Evolutionary conservation across 768 basidiomycete genomes (phyloP), one percentile per base, ranked within the genome.

Genomic region (Lactifluus piperatus): DNA sequence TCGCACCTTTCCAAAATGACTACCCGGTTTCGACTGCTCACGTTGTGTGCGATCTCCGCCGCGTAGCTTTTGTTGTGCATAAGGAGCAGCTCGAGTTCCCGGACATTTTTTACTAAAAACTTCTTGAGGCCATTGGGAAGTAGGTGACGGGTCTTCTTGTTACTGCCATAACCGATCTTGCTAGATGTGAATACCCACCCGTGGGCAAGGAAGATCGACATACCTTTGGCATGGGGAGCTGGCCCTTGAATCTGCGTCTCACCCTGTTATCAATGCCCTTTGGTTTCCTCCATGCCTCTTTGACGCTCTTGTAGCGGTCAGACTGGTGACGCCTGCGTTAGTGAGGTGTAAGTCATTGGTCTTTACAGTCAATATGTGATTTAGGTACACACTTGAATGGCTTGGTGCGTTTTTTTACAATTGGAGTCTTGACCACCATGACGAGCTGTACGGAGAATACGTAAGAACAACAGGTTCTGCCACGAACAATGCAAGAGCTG

Each of bases 221-320:
- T 67, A 93, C 93, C 82, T 93, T 94, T 71, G 94, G 94, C 95
- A 98, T 97, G 65, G 93, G 81, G 58, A 83, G 81, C 74, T 95
- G 93, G 56, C 95, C 95, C 81, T 93, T 97, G 81, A 92, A 93
- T 70, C 90, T 85, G 67, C 91, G 84, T 73, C 93, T 81, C 69
- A 97, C 94, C 70, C 94, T 85, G 85, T 98, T 98, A 74, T 98
- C 95, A 69, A 97, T 98, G 91, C 95, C 97, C 85, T 98, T 99
- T 67, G 97, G 97, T 81, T 99, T 99, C 74, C 97, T 83, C 97
- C 97, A 99, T 80, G 91, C 80, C 80, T 97, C 94, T 82, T 95
- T 95, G 67, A 98, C 94, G 66, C 88, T 78, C 74, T 91, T 84
- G 80, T 97, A 98, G 71, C 95, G 89, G 78, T 98, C 95, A 51